Percentiles rank a stretch among this genome's conserved stretches.
Evolutionary conservation across 331 rosid genomes (phyloP).

Genomic region (Arachis monticola): DNA sequence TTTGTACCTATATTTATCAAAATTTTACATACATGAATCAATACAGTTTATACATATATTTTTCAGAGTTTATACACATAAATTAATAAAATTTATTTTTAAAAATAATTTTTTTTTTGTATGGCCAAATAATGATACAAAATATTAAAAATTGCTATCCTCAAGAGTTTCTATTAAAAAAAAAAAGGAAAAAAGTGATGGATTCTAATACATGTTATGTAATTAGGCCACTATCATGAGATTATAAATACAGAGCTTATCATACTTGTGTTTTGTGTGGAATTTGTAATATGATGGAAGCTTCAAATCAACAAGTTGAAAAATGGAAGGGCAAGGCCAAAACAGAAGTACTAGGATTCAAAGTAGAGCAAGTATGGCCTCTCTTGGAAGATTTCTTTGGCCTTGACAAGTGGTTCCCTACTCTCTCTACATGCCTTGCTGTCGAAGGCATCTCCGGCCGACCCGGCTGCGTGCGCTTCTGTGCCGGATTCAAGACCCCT

Average conservation of each 20-base stretch:
- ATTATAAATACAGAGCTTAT: background rate
- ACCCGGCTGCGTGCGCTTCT: slow-evolving; percentile 63
- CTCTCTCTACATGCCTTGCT: slow-evolving; percentile 52
- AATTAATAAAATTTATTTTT: background rate
- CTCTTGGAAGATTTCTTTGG: slow-evolving; percentile 67
- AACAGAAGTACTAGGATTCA: slow-evolving; percentile 38
- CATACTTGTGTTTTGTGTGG: background rate
- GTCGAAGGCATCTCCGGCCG: slow-evolving; percentile 53
- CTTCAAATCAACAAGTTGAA: slow-evolving; percentile 8
- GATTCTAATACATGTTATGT: background rate
- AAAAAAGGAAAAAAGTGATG: background rate
- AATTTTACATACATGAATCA: no score
- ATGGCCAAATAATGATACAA: no score
- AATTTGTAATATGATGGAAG: slow-evolving; percentile 7
- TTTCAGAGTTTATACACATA: background rate
- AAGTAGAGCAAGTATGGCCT: slow-evolving; percentile 64
- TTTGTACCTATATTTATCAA: no score
- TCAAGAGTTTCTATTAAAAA: no score
- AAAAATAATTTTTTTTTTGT: no score
- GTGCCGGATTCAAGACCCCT: slow-evolving; percentile 66
- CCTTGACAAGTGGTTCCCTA: slow-evolving; percentile 64
- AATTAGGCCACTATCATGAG: background rate
- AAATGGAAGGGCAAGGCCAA: slow-evolving; percentile 61
- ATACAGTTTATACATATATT: no score
- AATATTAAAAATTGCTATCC: no score